Evolutionary conservation across 768 basidiomycete genomes (phyloP), one percentile per base, ranked within the genome.

Genomic region (Guyanaporus albipodus): DNA sequence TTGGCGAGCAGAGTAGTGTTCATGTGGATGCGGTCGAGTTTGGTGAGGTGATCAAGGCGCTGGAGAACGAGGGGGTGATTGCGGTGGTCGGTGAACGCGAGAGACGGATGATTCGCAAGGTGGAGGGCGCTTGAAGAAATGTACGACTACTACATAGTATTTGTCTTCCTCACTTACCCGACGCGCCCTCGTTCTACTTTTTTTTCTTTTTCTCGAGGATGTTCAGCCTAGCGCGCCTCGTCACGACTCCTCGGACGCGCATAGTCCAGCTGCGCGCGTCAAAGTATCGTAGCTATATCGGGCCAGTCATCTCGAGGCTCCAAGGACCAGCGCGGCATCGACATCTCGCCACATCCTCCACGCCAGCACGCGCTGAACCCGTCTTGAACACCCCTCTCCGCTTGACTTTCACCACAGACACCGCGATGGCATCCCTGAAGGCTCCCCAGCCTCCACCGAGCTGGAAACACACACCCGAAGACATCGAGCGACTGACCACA

Each of bases 81-180:
- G 92, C 87, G 62, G 83, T 95, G 5, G 75, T 88, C 7, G 94
- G 94, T 1, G 91, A 94, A 62, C 76, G 89, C 45, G 91, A 96
- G 28, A 82, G 75, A 70, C 77, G 93, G 61, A 83, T 78, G 64
- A 91, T 97, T 60, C 72, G 83, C 46, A 76, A 72, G 53, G 82
- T 85, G 24, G 85, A 86, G 10, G 63, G 64, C n/a, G 59, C 52
- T 21, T 67, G 42, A 66, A 37, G n/a, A n/a, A n/a, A n/a, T n/a
- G n/a, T n/a, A 9, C 4, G 14, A 32, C 7, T 17, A n/a, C n/a
- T 32, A 32, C 31, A n/a, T 32, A 15, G 15, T 32, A 32, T 28
- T 28, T n/a, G n/a, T n/a, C n/a, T n/a, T n/a, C n/a, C n/a, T n/a
- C n/a, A n/a, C n/a, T n/a, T n/a, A n/a, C n/a, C n/a, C n/a, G n/a